Evolutionary conservation across 495 filamentous ascomycete genomes (phyloP).

Genomic region (Hyphodiscus hymeniophilus): DNA sequence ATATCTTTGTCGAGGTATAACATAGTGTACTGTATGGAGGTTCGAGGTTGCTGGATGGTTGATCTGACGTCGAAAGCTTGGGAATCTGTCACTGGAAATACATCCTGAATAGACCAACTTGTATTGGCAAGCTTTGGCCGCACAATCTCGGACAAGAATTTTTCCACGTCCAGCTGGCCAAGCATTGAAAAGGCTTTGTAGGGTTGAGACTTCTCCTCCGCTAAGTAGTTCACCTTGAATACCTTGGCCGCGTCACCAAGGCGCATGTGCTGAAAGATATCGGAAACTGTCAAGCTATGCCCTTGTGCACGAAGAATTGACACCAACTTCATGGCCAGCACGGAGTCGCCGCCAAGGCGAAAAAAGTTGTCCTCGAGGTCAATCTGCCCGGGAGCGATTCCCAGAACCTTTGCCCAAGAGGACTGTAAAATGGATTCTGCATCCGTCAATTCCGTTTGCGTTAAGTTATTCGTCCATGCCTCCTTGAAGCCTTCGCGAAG

Average conservation of each 20-base stretch:
- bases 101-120: slow-evolving; percentile 39
- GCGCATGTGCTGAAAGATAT: too few relatives aligned
- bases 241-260: too few relatives aligned
- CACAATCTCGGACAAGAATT: slow-evolving; percentile 36
- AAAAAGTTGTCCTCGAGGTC: slow-evolving; percentile 45
- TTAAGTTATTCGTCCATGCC: too few relatives aligned
- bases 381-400: too few relatives aligned
- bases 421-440: too few relatives aligned
- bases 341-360: slow-evolving; percentile 58
- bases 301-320: slow-evolving; percentile 45
- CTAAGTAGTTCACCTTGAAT: too few relatives aligned
- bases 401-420: too few relatives aligned
- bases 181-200: slow-evolving; percentile 39
- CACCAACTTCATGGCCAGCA: slow-evolving; percentile 60
- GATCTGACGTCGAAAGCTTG: slow-evolving; percentile 57
- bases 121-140: slow-evolving; percentile 48
- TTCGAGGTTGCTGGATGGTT: slow-evolving; percentile 31
- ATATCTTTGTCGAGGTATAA: slow-evolving; percentile 41
- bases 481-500: too few relatives aligned
- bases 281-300: slow-evolving; percentile 45
- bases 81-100: slow-evolving; percentile 54
- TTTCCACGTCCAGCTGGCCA: slow-evolving; percentile 33
- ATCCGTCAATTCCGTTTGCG: too few relatives aligned
- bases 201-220: too few relatives aligned
- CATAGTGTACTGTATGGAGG: slow-evolving; percentile 51